phyloP scores from a whole-genome alignment of 768 basidiomycete species.

The Kwoniella sp. region DNA sequence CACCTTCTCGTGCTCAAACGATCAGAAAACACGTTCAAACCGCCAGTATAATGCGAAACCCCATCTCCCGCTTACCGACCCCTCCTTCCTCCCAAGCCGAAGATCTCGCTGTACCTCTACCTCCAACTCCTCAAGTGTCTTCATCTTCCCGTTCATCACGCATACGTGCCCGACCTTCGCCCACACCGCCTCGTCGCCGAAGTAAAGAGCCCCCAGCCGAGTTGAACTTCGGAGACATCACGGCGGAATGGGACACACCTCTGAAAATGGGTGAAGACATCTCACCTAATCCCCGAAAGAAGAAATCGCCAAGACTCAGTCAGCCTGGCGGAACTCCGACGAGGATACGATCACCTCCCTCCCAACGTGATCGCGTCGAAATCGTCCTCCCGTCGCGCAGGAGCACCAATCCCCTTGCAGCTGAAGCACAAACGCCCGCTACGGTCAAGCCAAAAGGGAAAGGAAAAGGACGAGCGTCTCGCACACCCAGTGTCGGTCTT shows the following conservation, averaged over 20 bases:
- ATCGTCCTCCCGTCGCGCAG: slow-evolving; percentile 7
- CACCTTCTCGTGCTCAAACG: slow-evolving; percentile 4
- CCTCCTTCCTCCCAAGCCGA: slow-evolving; percentile 33
- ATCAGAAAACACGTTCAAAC: background rate
- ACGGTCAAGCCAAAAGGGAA: slow-evolving; percentile 13
- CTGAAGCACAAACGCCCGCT: background rate
- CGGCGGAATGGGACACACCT: slow-evolving; percentile 19
- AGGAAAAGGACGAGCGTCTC: slow-evolving; percentile 5
- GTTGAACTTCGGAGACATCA: slow-evolving; percentile 4
- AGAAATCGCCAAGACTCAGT: slow-evolving; percentile 28
- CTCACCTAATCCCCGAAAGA: slow-evolving; percentile 33
- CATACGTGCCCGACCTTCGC: slow-evolving; percentile 24
- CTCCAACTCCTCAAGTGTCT: slow-evolving; percentile 7
- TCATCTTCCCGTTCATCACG: slow-evolving; percentile 3
- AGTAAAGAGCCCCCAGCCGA: slow-evolving; percentile 1
- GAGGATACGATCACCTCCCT: background rate
- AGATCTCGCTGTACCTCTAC: background rate
- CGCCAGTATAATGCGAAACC: slow-evolving; percentile 5
- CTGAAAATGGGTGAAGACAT: slow-evolving; percentile 16
- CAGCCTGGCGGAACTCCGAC: slow-evolving; percentile 10
- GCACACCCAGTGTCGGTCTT: slow-evolving; percentile 4
- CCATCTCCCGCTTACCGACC: slow-evolving; percentile 27
- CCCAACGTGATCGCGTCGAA: slow-evolving; percentile 18
- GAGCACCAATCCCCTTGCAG: background rate
- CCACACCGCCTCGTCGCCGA: slow-evolving; percentile 26